Percentiles rank a stretch among this genome's conserved stretches.
phyloP scores from a whole-genome alignment of 2,329 filamentous ascomycete species.

The Clonostachys chloroleuca region DNA sequence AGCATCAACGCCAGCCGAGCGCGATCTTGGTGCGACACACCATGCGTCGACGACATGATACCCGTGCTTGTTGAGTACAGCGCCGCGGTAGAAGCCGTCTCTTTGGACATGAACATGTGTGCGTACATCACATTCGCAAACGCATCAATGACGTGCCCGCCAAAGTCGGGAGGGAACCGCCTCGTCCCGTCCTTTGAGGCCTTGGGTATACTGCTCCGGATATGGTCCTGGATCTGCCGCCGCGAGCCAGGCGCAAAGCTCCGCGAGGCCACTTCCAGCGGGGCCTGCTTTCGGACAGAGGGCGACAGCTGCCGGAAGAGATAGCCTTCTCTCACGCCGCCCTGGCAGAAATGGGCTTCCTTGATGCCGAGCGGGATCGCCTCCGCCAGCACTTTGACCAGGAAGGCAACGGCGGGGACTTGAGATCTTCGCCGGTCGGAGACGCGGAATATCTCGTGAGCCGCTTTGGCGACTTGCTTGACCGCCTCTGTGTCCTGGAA shows the following conservation, averaged over 20 bases:
- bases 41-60: constrained; percentile 54
- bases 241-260: constrained; percentile 45
- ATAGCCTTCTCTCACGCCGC: constrained; percentile 64
- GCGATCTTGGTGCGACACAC: constrained; percentile 56
- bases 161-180: constrained; percentile 32
- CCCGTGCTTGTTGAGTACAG: constrained; percentile 62
- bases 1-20: constrained; percentile 58
- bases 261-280: constrained; percentile 54
- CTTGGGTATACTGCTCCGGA: constrained; percentile 41
- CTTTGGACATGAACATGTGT: constrained; percentile 44
- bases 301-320: constrained; percentile 50
- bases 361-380: constrained; percentile 55
- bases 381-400: constrained; percentile 58
- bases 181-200: constrained; percentile 11
- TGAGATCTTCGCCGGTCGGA: constrained; percentile 61
- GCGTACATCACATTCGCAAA: constrained; percentile 56
- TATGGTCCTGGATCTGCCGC: constrained; percentile 36
- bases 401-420: constrained; percentile 63
- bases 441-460: constrained; percentile 50
- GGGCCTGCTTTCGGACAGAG: constrained; percentile 44
- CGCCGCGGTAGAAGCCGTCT: constrained; percentile 51
- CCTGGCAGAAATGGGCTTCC: constrained; percentile 64
- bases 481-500: constrained; percentile 43
- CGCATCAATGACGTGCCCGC: constrained; percentile 41
- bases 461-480: constrained; percentile 24